Conservation (phyloP, 305 asterid genomes). For the Lippia alba region DNA sequence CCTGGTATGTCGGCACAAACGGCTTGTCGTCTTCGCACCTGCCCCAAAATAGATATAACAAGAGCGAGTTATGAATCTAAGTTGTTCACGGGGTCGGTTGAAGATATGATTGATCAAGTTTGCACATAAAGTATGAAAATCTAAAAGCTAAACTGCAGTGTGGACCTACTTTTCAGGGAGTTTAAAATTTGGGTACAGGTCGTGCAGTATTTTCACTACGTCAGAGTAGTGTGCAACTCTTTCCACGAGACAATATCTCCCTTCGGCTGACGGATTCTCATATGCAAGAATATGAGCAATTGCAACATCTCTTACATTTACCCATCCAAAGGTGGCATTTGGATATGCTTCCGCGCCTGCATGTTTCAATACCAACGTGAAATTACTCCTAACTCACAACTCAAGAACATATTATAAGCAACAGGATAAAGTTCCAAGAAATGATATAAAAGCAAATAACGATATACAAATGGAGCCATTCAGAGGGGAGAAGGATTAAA, state of each 20-base stretch:
- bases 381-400: neutral
- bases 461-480: neutral
- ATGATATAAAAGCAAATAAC: neutral
- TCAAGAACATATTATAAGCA: neutral
- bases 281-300: conserved; percentile 49
- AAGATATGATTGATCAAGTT: neutral
- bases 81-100: no score
- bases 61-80: neutral
- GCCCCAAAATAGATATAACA: conserved; percentile 2
- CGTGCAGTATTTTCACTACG: no score
- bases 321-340: conserved; percentile 42
- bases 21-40: conserved; percentile 56
- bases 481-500: neutral
- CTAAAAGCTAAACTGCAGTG: neutral
- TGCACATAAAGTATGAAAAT: neutral
- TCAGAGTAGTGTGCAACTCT: no score
- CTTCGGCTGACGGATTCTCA: conserved; percentile 48
- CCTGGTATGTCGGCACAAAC: conserved; percentile 43
- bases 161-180: conserved; percentile 40
- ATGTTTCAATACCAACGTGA: neutral
- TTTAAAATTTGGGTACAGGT: no score
- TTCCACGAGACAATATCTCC: conserved; percentile 35
- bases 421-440: neutral
- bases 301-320: conserved; percentile 49
- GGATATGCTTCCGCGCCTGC: conserved; percentile 51